These are phyloP conservation scores for Monascus purpureus DNA, from an alignment of 495 filamentous ascomycete species.

Conservation along the genomic window DNA sequence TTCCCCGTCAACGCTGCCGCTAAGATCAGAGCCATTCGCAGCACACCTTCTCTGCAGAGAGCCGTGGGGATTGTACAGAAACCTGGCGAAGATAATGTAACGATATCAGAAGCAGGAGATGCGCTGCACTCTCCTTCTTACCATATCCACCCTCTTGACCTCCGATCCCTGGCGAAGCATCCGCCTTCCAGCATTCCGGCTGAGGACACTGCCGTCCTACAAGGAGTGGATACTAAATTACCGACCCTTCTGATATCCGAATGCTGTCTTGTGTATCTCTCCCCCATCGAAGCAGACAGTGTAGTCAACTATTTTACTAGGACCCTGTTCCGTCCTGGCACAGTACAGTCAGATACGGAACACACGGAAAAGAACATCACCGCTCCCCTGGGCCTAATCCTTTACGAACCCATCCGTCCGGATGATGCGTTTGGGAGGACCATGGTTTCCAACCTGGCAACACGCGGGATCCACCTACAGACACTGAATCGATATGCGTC, in stretches of 20 bases:
- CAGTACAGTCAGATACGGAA: no score
- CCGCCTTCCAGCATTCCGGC: conserved; percentile 1
- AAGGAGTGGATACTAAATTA: conserved; percentile 34
- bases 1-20: conserved; percentile 58
- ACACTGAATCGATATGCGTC: conserved; percentile 60
- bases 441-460: conserved; percentile 83
- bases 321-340: conserved; percentile 24
- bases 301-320: conserved; percentile 56
- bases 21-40: conserved; percentile 44
- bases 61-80: conserved; percentile 11
- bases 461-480: conserved; percentile 71
- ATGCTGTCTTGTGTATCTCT: conserved; percentile 85
- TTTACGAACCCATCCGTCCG: conserved; percentile 84
- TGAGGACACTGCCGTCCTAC: conserved; percentile 5
- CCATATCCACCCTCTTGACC: conserved; percentile 68
- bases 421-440: conserved; percentile 73
- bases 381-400: conserved; percentile 40
- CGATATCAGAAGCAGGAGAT: conserved; percentile 23
- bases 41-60: conserved; percentile 21
- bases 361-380: neutral
- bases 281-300: conserved; percentile 40
- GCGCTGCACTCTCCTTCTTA: conserved; percentile 39
- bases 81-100: conserved; percentile 9
- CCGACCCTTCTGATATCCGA: conserved; percentile 84
- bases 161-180: conserved; percentile 41